Base-by-base conservation (phyloP, 306 rosid genomes). In the cucumber (Cucumis sativus) region DNA sequence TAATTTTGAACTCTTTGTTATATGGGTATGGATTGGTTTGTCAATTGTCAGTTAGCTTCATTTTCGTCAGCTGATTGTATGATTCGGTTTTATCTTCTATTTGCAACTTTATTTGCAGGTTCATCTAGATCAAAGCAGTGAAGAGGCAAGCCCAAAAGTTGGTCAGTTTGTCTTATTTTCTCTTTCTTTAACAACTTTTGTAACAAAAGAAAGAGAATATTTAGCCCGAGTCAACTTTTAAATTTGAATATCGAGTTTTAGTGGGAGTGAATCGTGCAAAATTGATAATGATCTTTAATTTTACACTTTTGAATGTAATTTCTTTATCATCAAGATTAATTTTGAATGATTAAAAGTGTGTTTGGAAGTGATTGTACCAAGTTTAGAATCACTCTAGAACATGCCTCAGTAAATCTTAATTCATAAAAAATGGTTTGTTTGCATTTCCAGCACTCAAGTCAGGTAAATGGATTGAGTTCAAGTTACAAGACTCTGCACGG, bases 401-500 rank as follows among this genome's bases (percentile, higher is more conserved):
- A 43, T 9, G 49, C 49, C 11, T 43, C 2, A 43, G 49, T 43
- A 43, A 1, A 2, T 43, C 49, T 9, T 39, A 21, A 71, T 33
- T 30, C 72, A 66, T 15, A 45, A 61, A 76, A 64, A 10, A 47
- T 74, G 23, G 18, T 78, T 56, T 80, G 6, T 16, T 69, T 52
- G 67, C 66, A 65, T 51, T 82, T 85, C 71, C 96, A 91, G 98
- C 96, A 0, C 93, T 93, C 21, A 81, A 67, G 64, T 87, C 98
- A 9, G 82, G 89, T 78, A 87, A 85, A 74, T 93, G 96, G 98
- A 16, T 86, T 75, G 89, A 88, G 83, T 93, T 93, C 84, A 90
- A 88, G 96, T 76, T 93, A 87, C 96, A 93, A 89, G 98, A 93
- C 84, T 84, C 91, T 72, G 94, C 97, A 57, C 84, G 93, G 82